Evolutionary conservation across 2,329 filamentous ascomycete species (phyloP).

Genomic region (Xylariaceae sp.): DNA sequence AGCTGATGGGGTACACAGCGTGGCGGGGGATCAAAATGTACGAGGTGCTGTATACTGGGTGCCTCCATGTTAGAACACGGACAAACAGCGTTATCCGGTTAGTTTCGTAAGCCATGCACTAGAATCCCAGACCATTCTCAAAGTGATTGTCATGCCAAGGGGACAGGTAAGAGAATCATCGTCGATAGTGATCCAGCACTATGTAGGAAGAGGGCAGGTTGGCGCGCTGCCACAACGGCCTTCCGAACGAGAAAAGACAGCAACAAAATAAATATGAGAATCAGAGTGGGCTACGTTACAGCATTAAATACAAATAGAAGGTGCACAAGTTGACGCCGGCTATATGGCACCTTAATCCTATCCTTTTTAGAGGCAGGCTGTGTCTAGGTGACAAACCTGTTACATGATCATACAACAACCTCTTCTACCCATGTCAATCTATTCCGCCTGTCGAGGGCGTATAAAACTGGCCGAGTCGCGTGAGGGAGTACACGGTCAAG

Average conservation of each 20-base stretch:
- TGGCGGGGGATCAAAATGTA: too few species aligned
- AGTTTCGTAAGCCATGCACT: not conserved
- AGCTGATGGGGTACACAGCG: too few species aligned
- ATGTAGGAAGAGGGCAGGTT: not conserved
- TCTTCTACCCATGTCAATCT: too few species aligned
- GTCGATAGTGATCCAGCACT: not conserved
- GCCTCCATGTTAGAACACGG: too few species aligned
- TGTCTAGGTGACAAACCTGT: not conserved
- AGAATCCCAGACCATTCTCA: not conserved
- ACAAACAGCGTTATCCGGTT: not conserved
- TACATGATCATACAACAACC: too few species aligned
- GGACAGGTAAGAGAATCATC: not conserved
- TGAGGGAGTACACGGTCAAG: too few species aligned
- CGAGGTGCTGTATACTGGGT: too few species aligned
- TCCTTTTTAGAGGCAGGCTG: not conserved
- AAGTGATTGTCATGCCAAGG: not conserved
- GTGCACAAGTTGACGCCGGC: not conserved
- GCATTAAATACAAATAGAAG: not conserved
- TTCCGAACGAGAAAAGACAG: not conserved
- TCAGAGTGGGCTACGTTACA: not conserved
- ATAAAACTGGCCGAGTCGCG: too few species aligned
- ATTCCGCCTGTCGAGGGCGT: too few species aligned
- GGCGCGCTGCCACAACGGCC: not conserved
- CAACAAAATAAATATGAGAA: too few species aligned
- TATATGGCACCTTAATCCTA: not conserved